phyloP scores from a whole-genome alignment of 371 early-diverging fungal species.

The Rhizopus microsporus region DNA sequence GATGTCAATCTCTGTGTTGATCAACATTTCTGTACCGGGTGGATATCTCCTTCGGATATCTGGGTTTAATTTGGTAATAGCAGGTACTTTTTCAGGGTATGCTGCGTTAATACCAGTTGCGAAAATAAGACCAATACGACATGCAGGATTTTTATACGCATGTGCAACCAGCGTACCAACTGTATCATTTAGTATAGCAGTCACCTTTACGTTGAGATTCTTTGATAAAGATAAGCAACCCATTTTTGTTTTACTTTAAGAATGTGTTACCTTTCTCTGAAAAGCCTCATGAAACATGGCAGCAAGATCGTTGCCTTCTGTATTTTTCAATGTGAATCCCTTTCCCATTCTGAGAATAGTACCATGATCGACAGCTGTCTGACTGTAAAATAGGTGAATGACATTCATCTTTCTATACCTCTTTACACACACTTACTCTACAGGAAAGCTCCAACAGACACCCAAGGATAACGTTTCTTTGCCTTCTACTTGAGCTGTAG shows the following conservation, averaged over 20 bases:
- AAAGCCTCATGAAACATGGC: conserved; percentile 81
- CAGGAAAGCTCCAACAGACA: conserved; percentile 54
- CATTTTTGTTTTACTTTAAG: background rate
- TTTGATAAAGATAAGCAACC: conserved; percentile 11
- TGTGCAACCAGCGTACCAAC: conserved; percentile 88
- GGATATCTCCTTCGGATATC: conserved; percentile 21
- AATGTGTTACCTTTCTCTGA: conserved; percentile 55
- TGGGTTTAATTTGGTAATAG: conserved; percentile 28
- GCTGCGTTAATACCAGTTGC: conserved; percentile 94
- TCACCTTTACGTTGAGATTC: conserved; percentile 70
- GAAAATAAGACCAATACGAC: conserved; percentile 83
- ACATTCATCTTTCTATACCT: background rate
- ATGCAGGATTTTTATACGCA: conserved; percentile 78
- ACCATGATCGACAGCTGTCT: conserved; percentile 75
- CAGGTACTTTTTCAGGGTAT: conserved; percentile 30
- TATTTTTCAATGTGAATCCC: conserved; percentile 78
- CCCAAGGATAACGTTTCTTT: conserved; percentile 49
- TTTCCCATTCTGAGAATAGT: conserved; percentile 89
- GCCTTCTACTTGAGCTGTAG: conserved; percentile 23
- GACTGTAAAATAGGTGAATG: conserved; percentile 38
- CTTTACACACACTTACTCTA: conserved; percentile 38
- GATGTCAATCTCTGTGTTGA: conserved; percentile 87
- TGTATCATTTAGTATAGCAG: conserved; percentile 93
- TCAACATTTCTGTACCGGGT: conserved; percentile 71
- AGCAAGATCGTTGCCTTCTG: conserved; percentile 83